Evolutionary conservation across 768 basidiomycete species (phyloP), one percentile per base, ranked within the genome.

Genomic region (Tremella fuciformis): DNA sequence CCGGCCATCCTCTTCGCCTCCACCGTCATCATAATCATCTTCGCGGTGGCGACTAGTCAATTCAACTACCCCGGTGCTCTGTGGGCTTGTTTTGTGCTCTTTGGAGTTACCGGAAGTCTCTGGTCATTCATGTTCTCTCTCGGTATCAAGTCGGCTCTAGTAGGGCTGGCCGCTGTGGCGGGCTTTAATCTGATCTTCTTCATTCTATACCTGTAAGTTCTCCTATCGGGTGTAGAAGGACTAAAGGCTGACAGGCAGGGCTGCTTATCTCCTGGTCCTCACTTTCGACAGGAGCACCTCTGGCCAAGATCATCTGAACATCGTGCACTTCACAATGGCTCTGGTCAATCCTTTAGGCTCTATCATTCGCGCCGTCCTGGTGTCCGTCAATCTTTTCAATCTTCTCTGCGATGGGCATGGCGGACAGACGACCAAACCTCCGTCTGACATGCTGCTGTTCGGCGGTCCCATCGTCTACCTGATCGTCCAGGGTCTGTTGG

Each of bases 401-500:
- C 78, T 89, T 2, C 82, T 88, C 2, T 89, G 88, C 66, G 77
- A 84, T 57, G 85, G 85, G 8, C 74, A 79, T 2, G 79, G 77
- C 16, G 73, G 78, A 1, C 80, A 84, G 24, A 81, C 81, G 0
- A 60, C 81, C 0, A 65, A 80, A 0, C 81, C 83, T 0, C 76
- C 84, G 58, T 83, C 84, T 8, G 65, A 76, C 26, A 83, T 90
- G 58, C 76, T 78, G 56, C 81, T 82, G 64, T 89, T 81, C 57
- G 88, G 88, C 3, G 86, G 87, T 9, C 88, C 88, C 0, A 88
- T 89, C 59, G 63, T 83, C 8, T 90, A 89, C 70, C 82, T 89
- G 51, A 80, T 88, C 55, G 61, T 85, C 22, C 84, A 86, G 50
- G 79, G 81, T 19, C 70, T 86, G 34, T 64, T 84, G 16, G 81